phyloP scores from a whole-genome alignment of 2,329 filamentous ascomycete genomes.

The Cucurbitaria berberidis region DNA sequence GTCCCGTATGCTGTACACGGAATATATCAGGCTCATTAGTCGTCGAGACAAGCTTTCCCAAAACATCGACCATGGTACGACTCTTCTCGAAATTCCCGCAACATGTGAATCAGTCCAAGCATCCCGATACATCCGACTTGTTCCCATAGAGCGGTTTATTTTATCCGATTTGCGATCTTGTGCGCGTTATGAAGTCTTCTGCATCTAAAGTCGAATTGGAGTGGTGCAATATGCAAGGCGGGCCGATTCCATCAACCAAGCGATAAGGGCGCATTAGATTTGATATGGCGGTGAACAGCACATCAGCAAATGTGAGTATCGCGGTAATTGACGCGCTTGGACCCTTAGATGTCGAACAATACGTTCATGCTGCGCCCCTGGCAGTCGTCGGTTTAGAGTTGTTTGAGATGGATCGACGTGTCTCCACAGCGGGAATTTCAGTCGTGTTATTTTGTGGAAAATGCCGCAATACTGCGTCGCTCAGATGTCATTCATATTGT shows the following conservation, averaged over 20 bases:
- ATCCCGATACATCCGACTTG: background rate
- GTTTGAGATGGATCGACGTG: constrained; percentile 15
- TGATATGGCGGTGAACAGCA: constrained; percentile 8
- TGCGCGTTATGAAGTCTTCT: constrained; percentile 3
- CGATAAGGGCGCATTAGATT: constrained; percentile 1
- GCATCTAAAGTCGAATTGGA: background rate
- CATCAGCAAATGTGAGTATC: background rate
- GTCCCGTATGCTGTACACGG: background rate
- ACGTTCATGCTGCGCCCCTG: constrained; percentile 6
- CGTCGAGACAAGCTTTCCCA: constrained; percentile 1
- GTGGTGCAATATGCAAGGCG: constrained; percentile 13
- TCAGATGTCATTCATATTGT: background rate
- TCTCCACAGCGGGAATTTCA: constrained; percentile 17
- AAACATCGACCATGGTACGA: background rate
- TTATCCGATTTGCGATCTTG: constrained; percentile 1
- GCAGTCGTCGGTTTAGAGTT: constrained; percentile 29
- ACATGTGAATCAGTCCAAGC: constrained; percentile 1
- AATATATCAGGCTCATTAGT: background rate
- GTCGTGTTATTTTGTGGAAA: constrained; percentile 12
- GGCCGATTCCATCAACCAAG: constrained; percentile 1
- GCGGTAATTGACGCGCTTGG: background rate
- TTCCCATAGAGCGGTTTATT: background rate
- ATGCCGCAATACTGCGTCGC: constrained; percentile 10
- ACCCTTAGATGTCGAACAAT: constrained; percentile 2
- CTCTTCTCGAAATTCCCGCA: background rate